Percentiles rank a stretch among this genome's conserved stretches.
These are phyloP conservation scores for Phytophthora sp. DNA, from an alignment of 352 stramenopile genomes.

Conservation along the genomic window DNA sequence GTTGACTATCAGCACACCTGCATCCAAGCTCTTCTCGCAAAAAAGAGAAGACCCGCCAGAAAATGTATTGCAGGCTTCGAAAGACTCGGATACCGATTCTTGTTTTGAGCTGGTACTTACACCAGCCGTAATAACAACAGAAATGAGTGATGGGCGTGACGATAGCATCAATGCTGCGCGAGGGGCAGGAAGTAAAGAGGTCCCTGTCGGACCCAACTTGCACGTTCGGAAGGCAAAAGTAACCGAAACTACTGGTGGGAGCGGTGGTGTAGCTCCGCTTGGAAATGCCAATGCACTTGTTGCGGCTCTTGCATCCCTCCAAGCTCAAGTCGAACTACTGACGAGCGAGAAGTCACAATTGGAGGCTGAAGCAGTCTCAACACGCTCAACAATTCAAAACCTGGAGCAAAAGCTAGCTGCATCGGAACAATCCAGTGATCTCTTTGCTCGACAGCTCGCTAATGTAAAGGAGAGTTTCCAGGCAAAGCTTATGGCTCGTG, in stretches of 20 bases:
- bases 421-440: slow-evolving; percentile 45
- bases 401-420: slow-evolving; percentile 45
- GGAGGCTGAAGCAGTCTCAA: slow-evolving; percentile 15
- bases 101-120: slow-evolving; percentile 1
- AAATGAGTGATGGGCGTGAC: not conserved
- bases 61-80: slow-evolving; percentile 3
- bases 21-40: slow-evolving; percentile 26
- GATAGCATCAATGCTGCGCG: not conserved
- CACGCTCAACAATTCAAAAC: slow-evolving; percentile 28
- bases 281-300: slow-evolving; percentile 19
- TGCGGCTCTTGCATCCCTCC: slow-evolving; percentile 25
- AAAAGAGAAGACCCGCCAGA: slow-evolving; percentile 2
- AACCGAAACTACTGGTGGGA: slow-evolving; percentile 6
- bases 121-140: not conserved
- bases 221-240: slow-evolving; percentile 9
- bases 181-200: not conserved
- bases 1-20: slow-evolving; percentile 14
- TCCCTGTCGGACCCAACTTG: not conserved
- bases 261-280: slow-evolving; percentile 6
- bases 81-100: slow-evolving; percentile 4
- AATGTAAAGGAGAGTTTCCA: slow-evolving; percentile 57
- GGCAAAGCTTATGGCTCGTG: slow-evolving; percentile 40
- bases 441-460: slow-evolving; percentile 44
- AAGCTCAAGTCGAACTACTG: slow-evolving; percentile 23
- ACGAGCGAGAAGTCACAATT: slow-evolving; percentile 34